phyloP scores from a whole-genome alignment of 495 filamentous ascomycete genomes.

The Talaromyces nanjingensis region DNA sequence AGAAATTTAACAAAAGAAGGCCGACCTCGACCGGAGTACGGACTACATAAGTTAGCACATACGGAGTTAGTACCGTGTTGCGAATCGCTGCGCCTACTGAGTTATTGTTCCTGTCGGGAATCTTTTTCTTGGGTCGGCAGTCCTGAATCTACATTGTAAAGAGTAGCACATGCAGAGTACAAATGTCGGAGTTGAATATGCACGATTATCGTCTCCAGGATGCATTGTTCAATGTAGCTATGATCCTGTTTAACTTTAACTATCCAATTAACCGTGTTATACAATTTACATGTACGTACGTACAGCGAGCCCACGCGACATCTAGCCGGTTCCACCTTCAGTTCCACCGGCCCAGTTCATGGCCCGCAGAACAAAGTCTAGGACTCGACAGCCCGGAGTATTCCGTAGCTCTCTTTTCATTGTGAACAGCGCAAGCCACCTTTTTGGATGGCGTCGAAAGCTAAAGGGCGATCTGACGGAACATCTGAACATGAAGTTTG shows the following conservation, averaged over 20 bases:
- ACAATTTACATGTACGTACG: no score
- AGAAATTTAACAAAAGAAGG: background rate
- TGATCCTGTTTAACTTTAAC: no score
- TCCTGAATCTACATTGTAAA: background rate
- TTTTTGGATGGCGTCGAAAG: background rate
- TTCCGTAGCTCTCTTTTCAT: background rate
- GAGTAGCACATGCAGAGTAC: background rate
- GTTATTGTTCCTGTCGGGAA: background rate
- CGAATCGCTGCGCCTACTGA: background rate
- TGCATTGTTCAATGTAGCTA: background rate
- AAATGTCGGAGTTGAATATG: background rate
- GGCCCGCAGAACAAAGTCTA: background rate
- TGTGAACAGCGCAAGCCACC: background rate
- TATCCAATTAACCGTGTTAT: background rate
- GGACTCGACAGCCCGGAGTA: background rate
- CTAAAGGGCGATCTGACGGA: background rate
- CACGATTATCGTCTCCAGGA: background rate
- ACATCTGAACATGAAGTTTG: no score
- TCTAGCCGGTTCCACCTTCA: background rate
- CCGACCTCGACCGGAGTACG: background rate
- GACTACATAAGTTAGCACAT: no score
- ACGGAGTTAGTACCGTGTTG: background rate
- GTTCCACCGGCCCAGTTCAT: background rate
- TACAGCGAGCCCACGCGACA: background rate
- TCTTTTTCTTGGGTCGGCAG: background rate